Conservation (phyloP, 495 filamentous ascomycete genomes). For the Aspergillus olivimuriae region DNA sequence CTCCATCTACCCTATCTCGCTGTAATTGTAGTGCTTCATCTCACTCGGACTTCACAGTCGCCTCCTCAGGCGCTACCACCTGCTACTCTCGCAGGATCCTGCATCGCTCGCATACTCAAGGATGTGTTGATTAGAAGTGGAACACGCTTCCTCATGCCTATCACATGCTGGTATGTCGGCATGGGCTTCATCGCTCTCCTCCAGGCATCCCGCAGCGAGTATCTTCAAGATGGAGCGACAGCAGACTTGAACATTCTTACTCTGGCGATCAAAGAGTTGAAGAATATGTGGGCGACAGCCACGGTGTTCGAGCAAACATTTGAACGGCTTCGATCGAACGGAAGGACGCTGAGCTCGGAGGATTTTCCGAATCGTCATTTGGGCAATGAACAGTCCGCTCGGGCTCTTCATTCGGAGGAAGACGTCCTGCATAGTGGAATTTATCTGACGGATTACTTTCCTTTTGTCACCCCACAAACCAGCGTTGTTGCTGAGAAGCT, state of each 20-base stretch:
- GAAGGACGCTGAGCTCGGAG: background rate
- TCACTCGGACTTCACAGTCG: slow-evolving; percentile 23
- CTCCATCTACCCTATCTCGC: slow-evolving; percentile 31
- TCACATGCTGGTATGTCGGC: slow-evolving; percentile 31
- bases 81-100: slow-evolving; percentile 28
- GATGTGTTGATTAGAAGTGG: slow-evolving; percentile 26
- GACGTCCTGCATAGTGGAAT: background rate
- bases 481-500: slow-evolving; percentile 5
- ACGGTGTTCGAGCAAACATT: slow-evolving; percentile 24
- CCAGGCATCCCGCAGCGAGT: slow-evolving; percentile 21
- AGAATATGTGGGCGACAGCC: slow-evolving; percentile 28
- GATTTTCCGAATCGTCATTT: background rate
- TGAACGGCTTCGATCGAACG: slow-evolving; percentile 16
- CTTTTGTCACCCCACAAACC: slow-evolving; percentile 6
- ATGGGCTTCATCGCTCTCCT: slow-evolving; percentile 29
- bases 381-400: background rate
- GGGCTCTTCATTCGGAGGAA: background rate
- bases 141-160: slow-evolving; percentile 30
- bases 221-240: slow-evolving; percentile 20
- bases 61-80: slow-evolving; percentile 26
- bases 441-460: slow-evolving; percentile 8
- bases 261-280: slow-evolving; percentile 19
- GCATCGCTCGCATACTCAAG: slow-evolving; percentile 26
- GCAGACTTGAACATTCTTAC: slow-evolving; percentile 27
- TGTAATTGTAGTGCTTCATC: slow-evolving; percentile 30